Evolutionary conservation across 2,329 filamentous ascomycete species (phyloP).

Genomic region (Fonsecaea pedrosoi): DNA sequence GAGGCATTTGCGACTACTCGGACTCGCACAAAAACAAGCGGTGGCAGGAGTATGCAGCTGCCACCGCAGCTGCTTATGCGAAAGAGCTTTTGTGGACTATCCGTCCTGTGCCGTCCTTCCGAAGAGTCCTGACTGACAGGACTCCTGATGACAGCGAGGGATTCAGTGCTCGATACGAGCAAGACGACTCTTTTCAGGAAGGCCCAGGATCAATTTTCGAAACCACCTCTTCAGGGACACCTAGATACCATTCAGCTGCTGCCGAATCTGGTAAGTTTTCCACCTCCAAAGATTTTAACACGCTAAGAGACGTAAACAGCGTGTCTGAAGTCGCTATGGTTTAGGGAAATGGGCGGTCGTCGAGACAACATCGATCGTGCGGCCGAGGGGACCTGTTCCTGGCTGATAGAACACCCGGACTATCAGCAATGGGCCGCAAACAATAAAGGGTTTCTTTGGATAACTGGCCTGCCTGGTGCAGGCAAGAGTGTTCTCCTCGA

Average conservation of each 20-base stretch:
- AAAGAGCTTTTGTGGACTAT: conserved; percentile 35
- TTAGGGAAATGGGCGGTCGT: conserved; percentile 37
- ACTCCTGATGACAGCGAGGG: background rate
- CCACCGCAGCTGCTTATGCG: conserved; percentile 43
- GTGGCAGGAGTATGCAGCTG: conserved; percentile 49
- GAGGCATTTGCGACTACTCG: conserved; percentile 52
- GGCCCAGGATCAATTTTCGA: background rate
- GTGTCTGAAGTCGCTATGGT: background rate
- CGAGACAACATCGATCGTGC: conserved; percentile 43
- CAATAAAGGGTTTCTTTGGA: conserved; percentile 44
- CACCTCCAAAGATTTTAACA: background rate
- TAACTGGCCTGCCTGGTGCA: conserved; percentile 49
- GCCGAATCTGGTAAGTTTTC: background rate
- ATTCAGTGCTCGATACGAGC: background rate
- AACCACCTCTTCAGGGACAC: background rate
- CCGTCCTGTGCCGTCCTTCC: background rate
- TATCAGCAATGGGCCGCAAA: conserved; percentile 42
- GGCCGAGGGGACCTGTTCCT: conserved; percentile 44
- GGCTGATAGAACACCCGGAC: conserved; percentile 41
- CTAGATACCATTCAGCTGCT: background rate
- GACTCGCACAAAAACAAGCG: conserved; percentile 50
- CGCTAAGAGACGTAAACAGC: background rate
- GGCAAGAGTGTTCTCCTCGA: conserved; percentile 48
- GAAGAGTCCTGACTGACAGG: background rate
- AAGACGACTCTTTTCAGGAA: background rate